A percentile compares a stretch with the other conserved stretches of the same genome.
phyloP scores from a whole-genome alignment of 2,329 filamentous ascomycete genomes.

The Trichoderma asperellum region DNA sequence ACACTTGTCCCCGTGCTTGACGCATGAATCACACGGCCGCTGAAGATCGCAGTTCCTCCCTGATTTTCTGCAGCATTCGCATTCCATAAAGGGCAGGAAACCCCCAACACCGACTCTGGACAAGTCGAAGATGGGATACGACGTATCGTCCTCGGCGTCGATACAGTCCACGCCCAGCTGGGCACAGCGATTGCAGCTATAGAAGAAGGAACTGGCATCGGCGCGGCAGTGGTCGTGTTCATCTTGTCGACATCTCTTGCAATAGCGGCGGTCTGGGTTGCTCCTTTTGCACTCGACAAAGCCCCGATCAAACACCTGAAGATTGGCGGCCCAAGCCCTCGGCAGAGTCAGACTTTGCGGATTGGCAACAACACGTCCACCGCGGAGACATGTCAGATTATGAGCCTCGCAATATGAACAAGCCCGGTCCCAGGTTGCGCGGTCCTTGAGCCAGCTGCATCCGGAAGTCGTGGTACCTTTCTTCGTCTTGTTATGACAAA shows the following conservation, averaged over 20 bases:
- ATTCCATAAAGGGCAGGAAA: slow-evolving; percentile 36
- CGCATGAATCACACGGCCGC: slow-evolving; percentile 45
- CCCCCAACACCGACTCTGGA: slow-evolving; percentile 41
- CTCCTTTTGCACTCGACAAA: slow-evolving; percentile 31
- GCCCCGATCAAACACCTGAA: slow-evolving; percentile 27
- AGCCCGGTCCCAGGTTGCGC: slow-evolving; percentile 31
- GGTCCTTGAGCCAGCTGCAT: slow-evolving; percentile 36
- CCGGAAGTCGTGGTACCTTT: slow-evolving; percentile 2
- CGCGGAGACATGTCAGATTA: slow-evolving; percentile 33
- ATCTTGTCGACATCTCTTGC: slow-evolving; percentile 29
- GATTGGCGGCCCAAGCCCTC: slow-evolving; percentile 26
- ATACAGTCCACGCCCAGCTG: slow-evolving; percentile 41
- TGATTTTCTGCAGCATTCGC: slow-evolving; percentile 33
- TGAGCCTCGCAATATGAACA: slow-evolving; percentile 34
- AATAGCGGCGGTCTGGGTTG: slow-evolving; percentile 31
- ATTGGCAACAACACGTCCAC: slow-evolving; percentile 29
- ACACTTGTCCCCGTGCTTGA: slow-evolving; percentile 28
- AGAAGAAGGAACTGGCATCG: slow-evolving; percentile 22
- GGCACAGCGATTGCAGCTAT: slow-evolving; percentile 38
- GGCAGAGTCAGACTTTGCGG: slow-evolving; percentile 27
- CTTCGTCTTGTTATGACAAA: slow-evolving; percentile 30
- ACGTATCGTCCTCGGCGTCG: not conserved
- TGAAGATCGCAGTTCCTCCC: slow-evolving; percentile 43
- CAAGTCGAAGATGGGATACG: slow-evolving; percentile 38
- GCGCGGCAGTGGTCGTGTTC: slow-evolving; percentile 32